These are phyloP conservation scores for Candida sojae DNA, from an alignment of 1,139 yeast genomes.

Conservation along the genomic window DNA sequence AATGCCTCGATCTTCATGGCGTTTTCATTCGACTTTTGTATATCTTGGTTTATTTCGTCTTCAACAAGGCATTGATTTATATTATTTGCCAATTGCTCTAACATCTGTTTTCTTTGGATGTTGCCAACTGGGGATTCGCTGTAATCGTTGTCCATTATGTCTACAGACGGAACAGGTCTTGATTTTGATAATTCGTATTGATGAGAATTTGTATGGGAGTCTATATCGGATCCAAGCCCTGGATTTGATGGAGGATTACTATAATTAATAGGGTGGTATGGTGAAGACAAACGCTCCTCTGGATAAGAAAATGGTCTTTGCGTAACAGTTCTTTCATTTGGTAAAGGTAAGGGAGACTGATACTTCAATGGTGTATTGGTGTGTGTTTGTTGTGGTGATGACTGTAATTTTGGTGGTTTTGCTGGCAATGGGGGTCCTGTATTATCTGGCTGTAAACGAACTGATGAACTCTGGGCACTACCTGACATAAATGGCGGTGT, in stretches of 20 bases:
- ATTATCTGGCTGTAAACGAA: constrained; percentile 6
- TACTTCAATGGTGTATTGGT: constrained; percentile 28
- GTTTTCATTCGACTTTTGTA: constrained; percentile 21
- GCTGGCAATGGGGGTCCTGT: constrained; percentile 51
- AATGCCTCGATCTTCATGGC: constrained; percentile 29
- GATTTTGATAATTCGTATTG: neutral
- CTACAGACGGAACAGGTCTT: constrained; percentile 7
- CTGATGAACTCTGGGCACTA: neutral
- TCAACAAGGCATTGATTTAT: constrained; percentile 24
- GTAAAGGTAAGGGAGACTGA: constrained; percentile 37
- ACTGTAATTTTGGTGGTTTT: constrained; percentile 17
- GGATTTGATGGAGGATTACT: neutral
- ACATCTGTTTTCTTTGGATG: constrained; percentile 7
- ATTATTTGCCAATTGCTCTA: constrained; percentile 22
- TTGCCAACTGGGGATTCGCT: constrained; percentile 2
- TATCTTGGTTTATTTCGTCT: constrained; percentile 12
- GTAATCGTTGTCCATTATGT: constrained; percentile 20
- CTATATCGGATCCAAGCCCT: constrained; percentile 17
- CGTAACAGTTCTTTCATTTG: constrained; percentile 15
- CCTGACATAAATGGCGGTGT: neutral
- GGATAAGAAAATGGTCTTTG: constrained; percentile 3
- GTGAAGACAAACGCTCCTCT: constrained; percentile 2
- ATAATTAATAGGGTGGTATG: constrained; percentile 7
- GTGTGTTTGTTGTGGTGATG: neutral
- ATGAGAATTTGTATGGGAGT: too few species aligned